Percentiles rank a stretch among this genome's conserved stretches.
phyloP scores from a whole-genome alignment of 2,329 filamentous ascomycete species.

The Teratosphaeriaceae sp. region DNA sequence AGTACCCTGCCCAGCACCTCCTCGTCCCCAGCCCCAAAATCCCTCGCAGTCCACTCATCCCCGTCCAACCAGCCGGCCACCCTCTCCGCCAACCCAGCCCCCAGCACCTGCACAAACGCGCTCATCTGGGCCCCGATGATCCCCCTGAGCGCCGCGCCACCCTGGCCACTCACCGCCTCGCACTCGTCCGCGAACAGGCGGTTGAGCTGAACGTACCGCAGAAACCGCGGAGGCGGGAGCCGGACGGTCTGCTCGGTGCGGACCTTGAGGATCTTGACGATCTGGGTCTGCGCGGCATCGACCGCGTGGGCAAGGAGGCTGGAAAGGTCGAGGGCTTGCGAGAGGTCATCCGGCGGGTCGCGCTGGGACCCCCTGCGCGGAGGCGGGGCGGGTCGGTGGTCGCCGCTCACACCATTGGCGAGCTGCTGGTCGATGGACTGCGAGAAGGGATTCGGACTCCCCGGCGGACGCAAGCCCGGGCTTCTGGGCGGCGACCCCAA shows the following conservation, averaged over 20 bases:
- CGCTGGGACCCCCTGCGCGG: slow-evolving; percentile 2
- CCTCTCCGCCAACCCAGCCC: slow-evolving; percentile 65
- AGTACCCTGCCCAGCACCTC: slow-evolving; percentile 58
- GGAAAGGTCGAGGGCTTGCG: slow-evolving; percentile 68
- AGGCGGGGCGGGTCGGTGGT: slow-evolving; percentile 10
- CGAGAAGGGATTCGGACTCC: too few species aligned
- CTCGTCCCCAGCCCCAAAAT: slow-evolving; percentile 60
- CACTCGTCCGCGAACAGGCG: slow-evolving; percentile 80
- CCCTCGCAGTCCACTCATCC: slow-evolving; percentile 72
- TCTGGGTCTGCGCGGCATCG: slow-evolving; percentile 66
- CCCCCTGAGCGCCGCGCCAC: slow-evolving; percentile 67
- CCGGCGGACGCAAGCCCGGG: slow-evolving; percentile 37
- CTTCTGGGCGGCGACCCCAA: slow-evolving; percentile 9
- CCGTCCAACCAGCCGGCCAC: slow-evolving; percentile 71
- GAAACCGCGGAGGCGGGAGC: slow-evolving; percentile 61
- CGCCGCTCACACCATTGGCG: slow-evolving; percentile 15
- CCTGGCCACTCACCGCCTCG: slow-evolving; percentile 73
- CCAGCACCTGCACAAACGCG: slow-evolving; percentile 67
- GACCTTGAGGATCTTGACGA: slow-evolving; percentile 71
- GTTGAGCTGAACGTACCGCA: slow-evolving; percentile 78
- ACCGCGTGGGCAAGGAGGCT: slow-evolving; percentile 74
- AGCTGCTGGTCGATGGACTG: slow-evolving; percentile 36
- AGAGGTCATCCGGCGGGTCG: slow-evolving; percentile 70
- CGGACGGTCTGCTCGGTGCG: slow-evolving; percentile 66
- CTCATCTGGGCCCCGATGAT: slow-evolving; percentile 77